Evolutionary conservation across 2,329 filamentous ascomycete species (phyloP), one percentile per base, ranked within the genome.

Genomic region (Lojkania enalia): DNA sequence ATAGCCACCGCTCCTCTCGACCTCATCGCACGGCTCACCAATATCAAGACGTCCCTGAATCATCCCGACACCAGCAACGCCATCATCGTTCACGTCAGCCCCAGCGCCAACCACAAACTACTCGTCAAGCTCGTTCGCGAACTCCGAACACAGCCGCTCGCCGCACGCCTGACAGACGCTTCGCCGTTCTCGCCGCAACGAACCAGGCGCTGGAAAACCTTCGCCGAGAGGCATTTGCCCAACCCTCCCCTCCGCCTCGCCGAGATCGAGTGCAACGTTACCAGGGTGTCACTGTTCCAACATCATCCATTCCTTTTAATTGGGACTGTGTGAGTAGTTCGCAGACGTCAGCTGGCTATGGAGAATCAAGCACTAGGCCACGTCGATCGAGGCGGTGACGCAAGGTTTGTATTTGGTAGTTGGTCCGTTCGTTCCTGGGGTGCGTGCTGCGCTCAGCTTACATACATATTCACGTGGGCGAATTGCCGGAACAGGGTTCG

Each of bases 311-410:
- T 11, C 66, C 65, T 2, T 70, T 68, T 38, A 61, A 64, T 19
- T 70, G 66, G 66, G 64, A 69, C 41, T 69, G 66, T 35, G 54
- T 70, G 23, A 66, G 58, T 44, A 68, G 60, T 35, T 66, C 63
- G 23, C 63, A 67, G 38, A 61, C 61, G 18, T 66, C 62, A 20
- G 60, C 54, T 41, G 55, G 58, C 4, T 21, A 53, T 16, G 57
- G 50, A 3, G 63, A 61, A 18, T 39, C 55, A 3, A 63, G 60
- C 20, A 48, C 52, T n/a, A 46, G 62, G 7, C 53, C 44, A n/a
- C 57, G 61, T 42, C 58, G 60, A 5, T 52, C 57, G 35, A 58
- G 59, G 45, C 49, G 61, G 33, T 66, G 48, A 60, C 35, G 20
- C 32, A 37, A 48, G 21, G 36, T 39, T 18, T 30, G 15, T 12